Evolutionary conservation across 2,329 filamentous ascomycete genomes (phyloP).

Genomic region (Colletotrichum cordylinicola): DNA sequence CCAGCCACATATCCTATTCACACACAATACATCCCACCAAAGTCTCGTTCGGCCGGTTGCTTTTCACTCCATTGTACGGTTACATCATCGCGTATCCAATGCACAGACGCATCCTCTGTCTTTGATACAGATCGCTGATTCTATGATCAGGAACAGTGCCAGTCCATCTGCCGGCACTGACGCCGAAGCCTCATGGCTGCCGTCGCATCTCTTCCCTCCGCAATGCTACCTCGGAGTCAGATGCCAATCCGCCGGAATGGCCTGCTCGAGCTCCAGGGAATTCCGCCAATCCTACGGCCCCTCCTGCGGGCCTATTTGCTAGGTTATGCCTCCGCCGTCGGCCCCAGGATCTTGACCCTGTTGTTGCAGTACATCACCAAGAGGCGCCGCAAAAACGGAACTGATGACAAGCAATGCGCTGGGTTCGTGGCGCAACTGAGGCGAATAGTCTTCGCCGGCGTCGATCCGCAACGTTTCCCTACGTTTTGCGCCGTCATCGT

Average conservation of each 20-base stretch:
- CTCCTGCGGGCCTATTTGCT: slow-evolving; percentile 64
- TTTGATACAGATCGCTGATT: slow-evolving; percentile 11
- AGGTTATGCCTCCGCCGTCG: slow-evolving; percentile 65
- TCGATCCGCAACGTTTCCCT: slow-evolving; percentile 64
- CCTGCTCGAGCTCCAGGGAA: slow-evolving; percentile 26
- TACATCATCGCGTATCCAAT: slow-evolving; percentile 3
- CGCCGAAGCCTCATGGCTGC: slow-evolving; percentile 12
- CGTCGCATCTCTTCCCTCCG: slow-evolving; percentile 34
- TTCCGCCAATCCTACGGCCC: slow-evolving; percentile 60
- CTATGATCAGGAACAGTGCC: slow-evolving; percentile 2
- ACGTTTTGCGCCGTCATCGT: slow-evolving; percentile 67
- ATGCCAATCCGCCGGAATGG: slow-evolving; percentile 18
- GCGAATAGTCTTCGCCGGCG: slow-evolving; percentile 53
- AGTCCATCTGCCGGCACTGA: slow-evolving; percentile 4
- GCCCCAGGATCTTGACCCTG: slow-evolving; percentile 60
- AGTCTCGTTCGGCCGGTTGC: neutral
- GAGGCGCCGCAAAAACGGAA: slow-evolving; percentile 22
- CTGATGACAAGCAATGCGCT: slow-evolving; percentile 25
- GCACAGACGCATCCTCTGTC: slow-evolving; percentile 7
- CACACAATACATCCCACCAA: neutral
- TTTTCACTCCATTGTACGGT: neutral
- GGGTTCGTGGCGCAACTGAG: slow-evolving; percentile 35
- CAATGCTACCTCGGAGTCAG: slow-evolving; percentile 47
- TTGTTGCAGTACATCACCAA: slow-evolving; percentile 55
- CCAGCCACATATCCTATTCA: neutral